A percentile compares a stretch with the other conserved stretches of the same genome.
phyloP scores from a whole-genome alignment of 129 eudicot genomes.

The Tagetes patula region DNA sequence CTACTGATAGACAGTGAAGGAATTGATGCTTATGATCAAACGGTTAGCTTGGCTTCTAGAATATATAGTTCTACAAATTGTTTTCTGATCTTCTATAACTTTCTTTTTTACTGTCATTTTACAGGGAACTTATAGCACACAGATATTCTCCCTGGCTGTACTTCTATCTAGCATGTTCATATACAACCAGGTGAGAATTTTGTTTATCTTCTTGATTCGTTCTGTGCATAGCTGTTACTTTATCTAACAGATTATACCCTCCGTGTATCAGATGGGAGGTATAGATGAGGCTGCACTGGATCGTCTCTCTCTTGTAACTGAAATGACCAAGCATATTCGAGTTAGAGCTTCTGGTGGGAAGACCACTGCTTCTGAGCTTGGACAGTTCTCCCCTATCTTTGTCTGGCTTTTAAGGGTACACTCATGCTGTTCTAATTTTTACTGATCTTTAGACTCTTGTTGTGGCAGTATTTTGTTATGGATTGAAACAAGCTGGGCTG shows the following conservation, averaged over 20 bases:
- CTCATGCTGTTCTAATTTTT: conserved; percentile 13
- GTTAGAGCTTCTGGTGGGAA: conserved; percentile 95
- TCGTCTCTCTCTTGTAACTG: conserved; percentile 97
- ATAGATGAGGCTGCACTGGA: conserved; percentile 99
- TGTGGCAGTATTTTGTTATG: not conserved
- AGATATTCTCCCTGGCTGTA: conserved; percentile 94
- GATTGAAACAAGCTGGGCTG: not conserved
- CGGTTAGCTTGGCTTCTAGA: conserved; percentile 49
- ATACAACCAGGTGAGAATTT: conserved; percentile 73
- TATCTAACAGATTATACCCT: conserved; percentile 23
- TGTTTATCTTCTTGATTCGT: conserved; percentile 15
- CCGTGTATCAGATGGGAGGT: conserved; percentile 78
- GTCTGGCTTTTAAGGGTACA: conserved; percentile 99
- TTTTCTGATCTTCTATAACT: conserved; percentile 11
- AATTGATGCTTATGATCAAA: conserved; percentile 99
- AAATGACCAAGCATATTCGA: conserved; percentile 98
- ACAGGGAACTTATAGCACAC: conserved; percentile 99
- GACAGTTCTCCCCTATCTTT: conserved; percentile 95
- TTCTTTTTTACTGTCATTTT: conserved; percentile 5
- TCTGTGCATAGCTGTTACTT: conserved; percentile 8
- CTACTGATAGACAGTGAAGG: conserved; percentile 94
- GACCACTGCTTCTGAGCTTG: conserved; percentile 93
- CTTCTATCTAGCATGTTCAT: conserved; percentile 97
- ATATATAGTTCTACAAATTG: not conserved
- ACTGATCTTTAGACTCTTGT: not conserved